Conservation (phyloP, 2,329 filamentous ascomycete species). For the Zymoseptoria brevis region DNA sequence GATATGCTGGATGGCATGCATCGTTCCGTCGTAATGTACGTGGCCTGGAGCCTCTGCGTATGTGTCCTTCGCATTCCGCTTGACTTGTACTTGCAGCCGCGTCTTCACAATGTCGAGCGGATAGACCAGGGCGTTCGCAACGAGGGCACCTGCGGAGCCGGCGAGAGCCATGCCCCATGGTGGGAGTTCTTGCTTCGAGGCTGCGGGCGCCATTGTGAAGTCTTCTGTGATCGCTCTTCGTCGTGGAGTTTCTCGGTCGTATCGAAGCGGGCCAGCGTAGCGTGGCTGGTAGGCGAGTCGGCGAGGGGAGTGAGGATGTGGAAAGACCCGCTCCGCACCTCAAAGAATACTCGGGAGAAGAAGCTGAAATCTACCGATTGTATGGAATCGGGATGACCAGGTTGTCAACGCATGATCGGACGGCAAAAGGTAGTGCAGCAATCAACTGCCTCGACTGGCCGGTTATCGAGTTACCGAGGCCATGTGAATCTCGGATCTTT, state of each 20-base stretch:
- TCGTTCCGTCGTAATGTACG: slow-evolving; percentile 74
- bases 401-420: background rate
- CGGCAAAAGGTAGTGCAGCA: background rate
- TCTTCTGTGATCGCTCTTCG: background rate
- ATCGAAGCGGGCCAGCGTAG: background rate
- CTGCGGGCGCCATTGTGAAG: slow-evolving; percentile 21
- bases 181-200: slow-evolving; percentile 53
- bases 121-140: slow-evolving; percentile 93
- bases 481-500: slow-evolving; percentile 1
- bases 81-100: slow-evolving; percentile 88
- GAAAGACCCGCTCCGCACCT: background rate
- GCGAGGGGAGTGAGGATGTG: background rate
- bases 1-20: slow-evolving; percentile 84
- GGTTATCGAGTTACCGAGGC: background rate
- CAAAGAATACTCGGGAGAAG: background rate
- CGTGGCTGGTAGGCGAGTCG: background rate
- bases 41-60: slow-evolving; percentile 39
- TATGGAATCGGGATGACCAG: background rate
- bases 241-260: background rate
- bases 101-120: slow-evolving; percentile 97
- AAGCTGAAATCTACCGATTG: background rate
- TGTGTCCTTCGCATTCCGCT: slow-evolving; percentile 41
- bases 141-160: slow-evolving; percentile 82
- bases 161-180: slow-evolving; percentile 91
- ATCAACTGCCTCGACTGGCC: background rate